These are phyloP conservation scores for Pythium aphanidermatum DNA, from an alignment of 352 stramenopile species.

Conservation along the genomic window DNA sequence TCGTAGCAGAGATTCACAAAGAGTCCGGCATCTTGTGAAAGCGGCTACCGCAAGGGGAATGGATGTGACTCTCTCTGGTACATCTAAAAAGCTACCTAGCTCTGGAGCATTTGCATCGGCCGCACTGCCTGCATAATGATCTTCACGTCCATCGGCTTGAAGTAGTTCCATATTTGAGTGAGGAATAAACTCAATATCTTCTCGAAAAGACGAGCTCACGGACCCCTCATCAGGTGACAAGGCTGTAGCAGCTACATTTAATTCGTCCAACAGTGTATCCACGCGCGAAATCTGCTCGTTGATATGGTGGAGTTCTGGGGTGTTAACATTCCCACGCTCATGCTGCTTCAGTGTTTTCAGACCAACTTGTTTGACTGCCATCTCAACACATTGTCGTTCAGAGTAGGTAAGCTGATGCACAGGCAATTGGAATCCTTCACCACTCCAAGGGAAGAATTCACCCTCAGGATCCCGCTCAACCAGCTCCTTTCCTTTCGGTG, in stretches of 20 bases:
- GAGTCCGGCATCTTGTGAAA: conserved; percentile 67
- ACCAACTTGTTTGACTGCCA: conserved; percentile 68
- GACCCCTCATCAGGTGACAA: background rate
- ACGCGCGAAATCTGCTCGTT: conserved; percentile 45
- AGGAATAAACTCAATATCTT: conserved; percentile 35
- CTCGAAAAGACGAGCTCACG: conserved; percentile 20
- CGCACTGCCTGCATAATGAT: conserved; percentile 72
- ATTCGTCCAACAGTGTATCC: conserved; percentile 38
- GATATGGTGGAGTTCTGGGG: conserved; percentile 33
- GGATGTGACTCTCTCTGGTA: conserved; percentile 73
- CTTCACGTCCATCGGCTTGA: conserved; percentile 44
- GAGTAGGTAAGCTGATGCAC: conserved; percentile 44
- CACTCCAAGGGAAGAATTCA: conserved; percentile 56
- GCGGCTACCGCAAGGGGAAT: conserved; percentile 68
- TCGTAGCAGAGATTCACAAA: conserved; percentile 77
- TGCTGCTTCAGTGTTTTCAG: conserved; percentile 67
- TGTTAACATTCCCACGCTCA: conserved; percentile 30
- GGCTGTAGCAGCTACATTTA: conserved; percentile 8
- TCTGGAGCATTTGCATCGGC: conserved; percentile 55
- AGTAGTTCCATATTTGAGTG: conserved; percentile 63
- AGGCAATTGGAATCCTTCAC: conserved; percentile 46
- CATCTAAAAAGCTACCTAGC: conserved; percentile 79
- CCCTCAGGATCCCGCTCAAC: conserved; percentile 57
- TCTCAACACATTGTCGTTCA: conserved; percentile 52
- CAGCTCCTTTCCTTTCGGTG: conserved; percentile 61